These are phyloP conservation scores for Magnolia officinalis DNA, from an alignment of 164 flowering plant species.

Conservation along the genomic window DNA sequence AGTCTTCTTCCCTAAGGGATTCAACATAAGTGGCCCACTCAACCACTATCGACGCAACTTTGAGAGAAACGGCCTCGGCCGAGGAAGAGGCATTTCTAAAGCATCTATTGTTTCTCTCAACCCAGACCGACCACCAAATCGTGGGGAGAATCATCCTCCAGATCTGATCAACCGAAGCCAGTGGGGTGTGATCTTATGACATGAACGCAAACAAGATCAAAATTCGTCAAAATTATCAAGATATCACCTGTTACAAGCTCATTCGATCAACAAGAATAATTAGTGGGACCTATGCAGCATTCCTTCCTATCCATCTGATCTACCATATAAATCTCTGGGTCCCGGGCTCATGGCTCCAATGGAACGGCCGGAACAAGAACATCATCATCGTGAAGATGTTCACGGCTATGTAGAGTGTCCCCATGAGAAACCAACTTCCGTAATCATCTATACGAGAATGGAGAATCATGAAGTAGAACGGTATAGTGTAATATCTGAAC, in stretches of 20 bases:
- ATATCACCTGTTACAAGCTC: neutral
- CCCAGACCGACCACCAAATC: too few relatives aligned
- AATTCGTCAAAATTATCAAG: neutral
- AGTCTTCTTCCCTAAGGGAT: too few relatives aligned
- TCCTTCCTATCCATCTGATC: slow-evolving; percentile 1
- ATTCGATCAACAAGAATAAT: neutral
- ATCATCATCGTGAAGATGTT: slow-evolving; percentile 68
- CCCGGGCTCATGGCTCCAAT: slow-evolving; percentile 83
- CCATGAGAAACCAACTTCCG: slow-evolving; percentile 51
- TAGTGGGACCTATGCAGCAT: neutral
- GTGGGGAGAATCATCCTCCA: too few relatives aligned
- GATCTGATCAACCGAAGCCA: too few relatives aligned
- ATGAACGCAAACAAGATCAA: neutral
- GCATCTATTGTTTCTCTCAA: too few relatives aligned
- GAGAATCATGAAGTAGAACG: slow-evolving; percentile 64
- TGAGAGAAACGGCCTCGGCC: too few relatives aligned
- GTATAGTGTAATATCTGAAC: slow-evolving; percentile 91
- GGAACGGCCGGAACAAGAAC: slow-evolving; percentile 81
- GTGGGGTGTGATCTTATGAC: too few relatives aligned
- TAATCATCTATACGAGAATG: slow-evolving; percentile 38
- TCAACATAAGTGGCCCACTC: too few relatives aligned
- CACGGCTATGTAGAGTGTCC: slow-evolving; percentile 40
- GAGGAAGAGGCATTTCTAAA: too few relatives aligned
- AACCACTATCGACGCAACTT: too few relatives aligned
- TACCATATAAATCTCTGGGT: slow-evolving; percentile 87